Evolutionary conservation across 768 basidiomycete species (phyloP), one percentile per base, ranked within the genome.

Genomic region (Auriculariales sp.): DNA sequence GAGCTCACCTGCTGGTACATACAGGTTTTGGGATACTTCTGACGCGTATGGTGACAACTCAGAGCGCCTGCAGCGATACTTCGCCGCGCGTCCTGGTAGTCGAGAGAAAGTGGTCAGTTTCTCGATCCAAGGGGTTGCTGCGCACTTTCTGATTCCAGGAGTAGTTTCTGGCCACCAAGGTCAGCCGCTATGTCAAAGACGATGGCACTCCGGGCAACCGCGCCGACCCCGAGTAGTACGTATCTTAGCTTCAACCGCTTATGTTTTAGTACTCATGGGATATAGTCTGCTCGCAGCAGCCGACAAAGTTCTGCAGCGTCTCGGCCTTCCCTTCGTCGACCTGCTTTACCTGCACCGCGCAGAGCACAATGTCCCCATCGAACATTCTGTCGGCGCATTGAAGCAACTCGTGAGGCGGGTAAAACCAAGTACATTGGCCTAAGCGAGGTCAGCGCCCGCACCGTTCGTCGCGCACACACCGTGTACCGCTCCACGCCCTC

Each of bases 341-440:
- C 53, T 63, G 15, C 47, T 49, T 28, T 64, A 64, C 49, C 59
- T 59, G 55, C 64, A 66, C 51, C 62, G 64, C n/a, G 60, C 61
- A 14, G 63, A 65, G 36, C 57, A 58, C 17, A 47, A 52, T 24
- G 62, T 63, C 29, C 64, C 62, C 22, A 66, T 64, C 50, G 64
- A 66, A 49, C 42, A 54, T 49, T 70, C 73, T 0, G 69, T 77
- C 4, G 58, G 66, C 4, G 76, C 71, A 0, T 69, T 77, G 71
- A 70, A 70, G 1, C 68, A 75, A 50, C 65, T 74, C 22, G 75
- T 76, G 46, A 70, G 74, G 74, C 59, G 53, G 73, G 72, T 1
- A 76, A 72, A 57, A 66, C 74, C 48, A 71, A 68, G 49, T 68
- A 74, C 57, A 54, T 79, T 9, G 75, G 78, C 1, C 67, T 78